Evolutionary conservation across 306 rosid genomes (phyloP), one percentile per base, ranked within the genome.

Genomic region (Dalbergia oliveri): DNA sequence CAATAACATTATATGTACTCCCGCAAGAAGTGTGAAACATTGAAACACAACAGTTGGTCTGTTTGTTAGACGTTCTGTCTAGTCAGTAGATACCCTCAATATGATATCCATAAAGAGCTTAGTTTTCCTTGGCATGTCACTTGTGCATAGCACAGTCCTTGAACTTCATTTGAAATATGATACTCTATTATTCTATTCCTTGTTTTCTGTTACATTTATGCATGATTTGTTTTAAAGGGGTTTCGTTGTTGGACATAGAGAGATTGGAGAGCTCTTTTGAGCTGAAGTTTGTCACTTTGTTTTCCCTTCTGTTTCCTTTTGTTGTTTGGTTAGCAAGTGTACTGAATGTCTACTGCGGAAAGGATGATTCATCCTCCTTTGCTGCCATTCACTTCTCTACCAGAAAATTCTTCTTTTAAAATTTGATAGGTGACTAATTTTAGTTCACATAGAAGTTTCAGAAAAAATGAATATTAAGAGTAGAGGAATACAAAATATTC

Each of bases 361-460:
- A 21, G 11, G 6, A n/a, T 61, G 53, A 9, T 61, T 61, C 43
- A 33, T 12, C 43, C 18, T 61, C 66, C 8, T 61, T 13, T 18
- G 3, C 26, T 18, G 9, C 8, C 21, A 56, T 56, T 56, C 39
- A 60, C 66, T 12, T 60, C 51, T 37, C 70, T n/a, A 35, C 50
- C 23, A 15, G 31, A 3, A 65, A 65, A 37, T n/a, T 64, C 23
- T 8, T 3, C 54, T 13, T 14, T 11, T 49, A 49, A 49, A 49
- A 50, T 50, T 50, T 15, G 14, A 14, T 8, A 31, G n/a, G 37
- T 43, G 19, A 62, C 18, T 26, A 61, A 37, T 16, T 73, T n/a
- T 61, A 60, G 31, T 61, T 45, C 70, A 43, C 58, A 60, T 19
- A 59, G 44, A 43, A n/a, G 4, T 13, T 44, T 74, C n/a, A 74